Evolutionary conservation across 2,329 filamentous ascomycete genomes (phyloP).

Genomic region (Penicillium sp.): DNA sequence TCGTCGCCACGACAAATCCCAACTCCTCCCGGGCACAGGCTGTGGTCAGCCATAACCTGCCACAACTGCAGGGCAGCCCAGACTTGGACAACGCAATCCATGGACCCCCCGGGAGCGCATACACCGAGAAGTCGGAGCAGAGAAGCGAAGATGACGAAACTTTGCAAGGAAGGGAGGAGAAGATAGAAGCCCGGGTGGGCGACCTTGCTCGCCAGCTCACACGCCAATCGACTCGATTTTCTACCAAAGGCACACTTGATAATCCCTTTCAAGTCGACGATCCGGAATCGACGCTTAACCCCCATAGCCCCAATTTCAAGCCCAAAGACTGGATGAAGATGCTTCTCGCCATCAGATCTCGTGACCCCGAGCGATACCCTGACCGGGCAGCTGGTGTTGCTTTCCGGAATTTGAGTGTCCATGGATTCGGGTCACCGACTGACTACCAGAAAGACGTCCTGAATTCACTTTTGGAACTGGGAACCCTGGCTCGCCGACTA

Average conservation of each 20-base stretch:
- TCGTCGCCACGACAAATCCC: too few relatives aligned
- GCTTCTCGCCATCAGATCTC: conserved; percentile 15
- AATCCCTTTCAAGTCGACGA: conserved; percentile 15
- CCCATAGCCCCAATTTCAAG: conserved; percentile 16
- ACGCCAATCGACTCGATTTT: conserved; percentile 18
- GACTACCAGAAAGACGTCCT: conserved; percentile 60
- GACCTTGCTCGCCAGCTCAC: conserved; percentile 10
- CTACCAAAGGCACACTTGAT: conserved; percentile 7
- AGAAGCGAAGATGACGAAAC: not conserved
- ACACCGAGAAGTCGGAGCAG: too few relatives aligned
- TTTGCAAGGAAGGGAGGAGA: not conserved
- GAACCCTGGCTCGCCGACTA: not conserved
- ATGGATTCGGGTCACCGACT: conserved; percentile 57
- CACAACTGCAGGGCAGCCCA: too few relatives aligned
- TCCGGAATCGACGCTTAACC: conserved; percentile 16
- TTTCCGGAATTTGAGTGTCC: conserved; percentile 58
- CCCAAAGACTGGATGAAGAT: conserved; percentile 17
- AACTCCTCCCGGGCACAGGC: too few relatives aligned
- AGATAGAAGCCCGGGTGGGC: not conserved
- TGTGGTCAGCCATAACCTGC: too few relatives aligned
- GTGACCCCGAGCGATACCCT: conserved; percentile 12
- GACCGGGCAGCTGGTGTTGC: conserved; percentile 48
- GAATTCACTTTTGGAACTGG: conserved; percentile 41
- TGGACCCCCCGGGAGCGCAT: too few relatives aligned
- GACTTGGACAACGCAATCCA: too few relatives aligned